These are phyloP conservation scores for Acer negundo DNA, from an alignment of 345 rosid genomes.

Conservation along the genomic window DNA sequence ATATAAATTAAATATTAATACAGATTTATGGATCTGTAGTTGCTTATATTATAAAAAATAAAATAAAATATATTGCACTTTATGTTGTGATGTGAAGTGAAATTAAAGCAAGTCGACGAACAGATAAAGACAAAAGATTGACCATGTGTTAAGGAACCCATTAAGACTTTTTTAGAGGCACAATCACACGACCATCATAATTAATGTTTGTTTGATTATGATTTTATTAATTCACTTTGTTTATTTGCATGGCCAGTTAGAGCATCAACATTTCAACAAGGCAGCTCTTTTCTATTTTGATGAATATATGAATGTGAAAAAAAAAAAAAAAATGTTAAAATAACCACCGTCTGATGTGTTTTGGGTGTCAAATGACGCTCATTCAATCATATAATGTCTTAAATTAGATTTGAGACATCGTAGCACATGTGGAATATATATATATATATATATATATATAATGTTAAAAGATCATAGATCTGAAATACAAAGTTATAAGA, in stretches of 20 bases:
- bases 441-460: no score
- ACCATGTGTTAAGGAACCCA: background rate
- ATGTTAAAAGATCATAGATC: no score
- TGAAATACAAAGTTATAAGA: no score
- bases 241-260: background rate
- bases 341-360: no score
- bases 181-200: background rate
- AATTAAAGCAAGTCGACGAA: background rate
- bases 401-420: no score
- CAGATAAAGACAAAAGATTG: conserved; percentile 4
- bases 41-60: background rate
- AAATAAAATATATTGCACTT: background rate
- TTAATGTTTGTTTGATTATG: background rate
- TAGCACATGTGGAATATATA: no score
- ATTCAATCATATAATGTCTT: no score
- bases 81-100: background rate
- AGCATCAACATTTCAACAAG: background rate
- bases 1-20: background rate
- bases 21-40: conserved; percentile 6
- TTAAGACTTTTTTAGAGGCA: background rate
- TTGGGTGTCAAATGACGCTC: no score
- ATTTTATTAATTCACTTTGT: conserved; percentile 1
- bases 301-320: no score
- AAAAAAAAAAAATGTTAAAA: no score
- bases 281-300: background rate